Conservation (phyloP, 768 basidiomycete species). For the Suillus fuscotomentosus region DNA sequence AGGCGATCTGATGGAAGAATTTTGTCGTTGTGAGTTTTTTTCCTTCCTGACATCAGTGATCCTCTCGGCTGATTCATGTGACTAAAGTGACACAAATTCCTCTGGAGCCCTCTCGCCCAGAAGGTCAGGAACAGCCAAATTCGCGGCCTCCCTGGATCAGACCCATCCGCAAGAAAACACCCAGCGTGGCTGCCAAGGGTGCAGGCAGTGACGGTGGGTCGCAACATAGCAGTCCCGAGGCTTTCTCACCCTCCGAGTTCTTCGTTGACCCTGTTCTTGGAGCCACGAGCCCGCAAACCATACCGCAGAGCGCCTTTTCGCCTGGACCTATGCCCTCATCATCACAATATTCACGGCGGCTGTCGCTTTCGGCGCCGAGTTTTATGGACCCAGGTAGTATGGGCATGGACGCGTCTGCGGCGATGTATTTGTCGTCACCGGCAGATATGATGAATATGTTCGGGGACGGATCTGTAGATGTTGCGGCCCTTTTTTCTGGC, state of each 20-base stretch:
- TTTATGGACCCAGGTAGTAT: conserved; percentile 33
- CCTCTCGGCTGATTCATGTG: conserved; percentile 12
- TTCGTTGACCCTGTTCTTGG: conserved; percentile 45
- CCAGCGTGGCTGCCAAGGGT: conserved; percentile 45
- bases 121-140: conserved; percentile 45
- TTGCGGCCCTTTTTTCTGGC: conserved; percentile 29
- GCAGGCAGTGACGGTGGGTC: conserved; percentile 43
- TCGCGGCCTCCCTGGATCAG: conserved; percentile 83
- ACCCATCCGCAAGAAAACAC: conserved; percentile 78
- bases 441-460: conserved; percentile 65
- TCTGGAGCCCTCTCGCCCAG: conserved; percentile 63
- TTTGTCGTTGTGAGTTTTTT: conserved; percentile 69
- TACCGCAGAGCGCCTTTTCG: conserved; percentile 17
- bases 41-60: background rate
- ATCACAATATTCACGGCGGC: conserved; percentile 25
- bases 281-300: conserved; percentile 24
- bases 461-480: conserved; percentile 44
- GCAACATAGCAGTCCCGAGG: conserved; percentile 59
- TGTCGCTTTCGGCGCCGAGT: conserved; percentile 23
- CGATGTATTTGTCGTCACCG: conserved; percentile 51
- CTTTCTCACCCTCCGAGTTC: conserved; percentile 64
- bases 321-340: conserved; percentile 17
- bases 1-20: conserved; percentile 93
- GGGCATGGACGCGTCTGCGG: conserved; percentile 46
- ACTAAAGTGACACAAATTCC: conserved; percentile 78